A percentile compares a stretch with the other conserved stretches of the same genome.
Conservation (phyloP, 1,284 basidiomycete genomes). For the Gymnopus androsaceus region DNA sequence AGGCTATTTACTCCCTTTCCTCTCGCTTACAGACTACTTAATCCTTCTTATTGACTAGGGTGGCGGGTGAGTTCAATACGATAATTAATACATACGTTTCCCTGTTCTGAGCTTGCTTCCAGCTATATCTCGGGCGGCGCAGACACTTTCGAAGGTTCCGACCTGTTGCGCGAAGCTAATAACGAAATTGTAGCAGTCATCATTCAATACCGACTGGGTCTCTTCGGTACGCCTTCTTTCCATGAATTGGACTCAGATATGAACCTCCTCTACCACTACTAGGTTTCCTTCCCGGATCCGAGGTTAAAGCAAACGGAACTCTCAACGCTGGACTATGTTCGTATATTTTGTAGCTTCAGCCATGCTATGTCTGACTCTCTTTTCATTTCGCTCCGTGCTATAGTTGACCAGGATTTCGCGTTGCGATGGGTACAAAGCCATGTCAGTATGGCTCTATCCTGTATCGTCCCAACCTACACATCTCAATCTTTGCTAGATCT, state of each 20-base stretch:
- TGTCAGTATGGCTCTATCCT: conserved; percentile 17
- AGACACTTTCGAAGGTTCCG: conserved; percentile 18
- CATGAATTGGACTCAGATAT: not conserved
- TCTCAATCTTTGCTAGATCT: conserved; percentile 18
- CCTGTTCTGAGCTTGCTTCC: not conserved
- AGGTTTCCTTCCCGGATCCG: conserved; percentile 30
- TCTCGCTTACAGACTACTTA: not conserved
- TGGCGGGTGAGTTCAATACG: conserved; percentile 27
- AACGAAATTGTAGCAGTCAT: conserved; percentile 23
- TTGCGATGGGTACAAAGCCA: conserved; percentile 34
- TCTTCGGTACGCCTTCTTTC: conserved; percentile 20
- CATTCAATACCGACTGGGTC: conserved; percentile 26
- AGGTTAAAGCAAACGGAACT: conserved; percentile 28
- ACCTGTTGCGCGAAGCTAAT: conserved; percentile 22
- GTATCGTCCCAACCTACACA: not conserved
- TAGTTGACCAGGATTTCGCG: conserved; percentile 35
- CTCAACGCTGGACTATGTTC: conserved; percentile 31
- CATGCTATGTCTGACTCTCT: not conserved
- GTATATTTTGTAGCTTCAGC: conserved; percentile 1
- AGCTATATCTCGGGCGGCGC: conserved; percentile 21
- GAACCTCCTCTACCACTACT: not conserved
- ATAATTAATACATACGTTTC: not conserved
- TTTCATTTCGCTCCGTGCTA: not conserved
- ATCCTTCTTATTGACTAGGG: conserved; percentile 32
- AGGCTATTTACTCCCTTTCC: not conserved